Base-by-base conservation (phyloP, 345 rosid genomes). In the Lepidium aucheri region DNA sequence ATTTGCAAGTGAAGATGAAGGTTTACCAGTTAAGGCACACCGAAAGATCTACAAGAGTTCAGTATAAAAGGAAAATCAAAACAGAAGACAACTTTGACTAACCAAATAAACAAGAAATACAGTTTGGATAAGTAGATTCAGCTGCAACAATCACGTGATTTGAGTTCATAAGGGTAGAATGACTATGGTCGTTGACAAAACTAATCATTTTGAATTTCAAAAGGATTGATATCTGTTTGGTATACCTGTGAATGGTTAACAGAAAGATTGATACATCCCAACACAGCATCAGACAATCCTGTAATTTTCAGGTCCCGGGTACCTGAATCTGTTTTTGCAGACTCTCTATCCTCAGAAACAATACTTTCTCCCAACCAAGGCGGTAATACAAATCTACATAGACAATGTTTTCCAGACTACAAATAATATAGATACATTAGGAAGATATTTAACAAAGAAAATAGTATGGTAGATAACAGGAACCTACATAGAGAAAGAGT, bases 381-480 rank as follows among this genome's bases (percentile, higher is more conserved):
- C 63, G 97, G 96, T 33, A 94, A 45, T 66, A 77, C 71, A 85
- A 82, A 94, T 69, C 80, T 85, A 75, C 99, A 90, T 66, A 90
- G 82, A 77, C 96, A 94, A 69, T 85, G 91, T 72, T 85, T 83
- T 64, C 99, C 99, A 63, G 96, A 80, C 99, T 94, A 89, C 86
- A 82, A 53, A 74, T 36, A 54, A 16, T 65, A 59, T 20, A 75
- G 13, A 61, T 13, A 34, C 33, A 41, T 42, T 49, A 50, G 32
- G 40, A 42, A 16, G 30, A 41, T 16, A 56, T 34, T 9, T 43
- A 52, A 41, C 42, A 51, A 57, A 56, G 36, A 30, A 42, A 50
- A 26, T 11, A 12, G 51, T 41, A 69, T 26, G 56, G 65, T 63
- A 47, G 15, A 24, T 42, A 69, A 44, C 44, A 63, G 57, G 33